Evolutionary conservation across 805 yeast genomes (phyloP), one percentile per base, ranked within the genome.

Genomic region (Hanseniaspora vineae): DNA sequence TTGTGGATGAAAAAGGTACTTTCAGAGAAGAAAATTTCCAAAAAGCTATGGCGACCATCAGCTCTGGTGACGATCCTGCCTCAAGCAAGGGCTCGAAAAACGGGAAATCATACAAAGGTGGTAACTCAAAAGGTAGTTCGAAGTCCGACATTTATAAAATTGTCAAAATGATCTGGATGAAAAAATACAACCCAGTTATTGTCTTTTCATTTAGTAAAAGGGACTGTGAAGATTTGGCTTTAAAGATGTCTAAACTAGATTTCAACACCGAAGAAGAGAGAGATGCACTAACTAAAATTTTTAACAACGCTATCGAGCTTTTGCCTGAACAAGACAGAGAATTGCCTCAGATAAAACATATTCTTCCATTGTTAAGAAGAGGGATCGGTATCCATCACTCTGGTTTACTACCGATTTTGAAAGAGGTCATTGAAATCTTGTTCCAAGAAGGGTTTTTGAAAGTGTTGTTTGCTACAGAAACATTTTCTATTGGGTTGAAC

Each of bases 341-440:
- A 55, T 71, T 92, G 44, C 97, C 97, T 1, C 98, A 92, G 66
- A 92, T 92, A 57, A 84, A 86, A 57, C 90, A 87, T 59, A 85
- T 92, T 50, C 68, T 88, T 50, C 97, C 97, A 0, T 68, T 92
- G 46, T 69, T 92, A 54, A 80, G 82, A 64, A 80, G 98, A 66
- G 99, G 99, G 61, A 90, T 92, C 53, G 99, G 98, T 59, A 92
- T 92, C 58, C 99, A 92, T 70, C 99, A 92, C 66, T 87, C 97
- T 47, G 99, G 99, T 32, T 70, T 92, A 44, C 71, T 92, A 53
- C 97, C 97, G 8, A 90, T 89, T 52, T 71, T 89, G 52, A 89
- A 90, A 59, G 97, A 89, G 65, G 92, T 90, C 51, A 89, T 89
- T 59, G 99, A 92, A 70, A 85, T 92, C 67, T 68, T 92, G 50